A percentile compares a stretch with the other conserved stretches of the same genome.
Conservation (phyloP, 2,329 filamentous ascomycete species). For the Magnaporthales sp. region DNA sequence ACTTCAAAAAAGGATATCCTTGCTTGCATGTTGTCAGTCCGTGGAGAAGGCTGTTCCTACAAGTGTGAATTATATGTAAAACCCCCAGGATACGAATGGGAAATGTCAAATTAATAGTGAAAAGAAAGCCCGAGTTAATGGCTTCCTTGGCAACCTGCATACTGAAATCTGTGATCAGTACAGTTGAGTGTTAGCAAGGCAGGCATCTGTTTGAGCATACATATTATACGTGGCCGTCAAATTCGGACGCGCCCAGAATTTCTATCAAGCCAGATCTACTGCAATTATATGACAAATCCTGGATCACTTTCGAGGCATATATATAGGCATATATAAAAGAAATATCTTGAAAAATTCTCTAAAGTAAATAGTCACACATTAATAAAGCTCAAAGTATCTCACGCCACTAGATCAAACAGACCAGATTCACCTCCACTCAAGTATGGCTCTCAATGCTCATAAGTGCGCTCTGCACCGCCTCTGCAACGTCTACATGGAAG, state of each 20-base stretch:
- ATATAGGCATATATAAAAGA: not conserved
- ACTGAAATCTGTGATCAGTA: no score
- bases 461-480: constrained; percentile 29
- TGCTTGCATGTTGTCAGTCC: not conserved
- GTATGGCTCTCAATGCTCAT: constrained; percentile 4
- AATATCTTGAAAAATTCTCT: no score
- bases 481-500: constrained; percentile 36
- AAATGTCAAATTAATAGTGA: not conserved
- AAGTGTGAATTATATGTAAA: not conserved
- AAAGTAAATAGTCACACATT: not conserved
- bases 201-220: no score
- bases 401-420: not conserved
- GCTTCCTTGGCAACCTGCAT: not conserved
- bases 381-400: not conserved
- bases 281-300: not conserved
- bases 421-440: not conserved
- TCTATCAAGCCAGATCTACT: not conserved
- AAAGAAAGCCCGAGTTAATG: not conserved
- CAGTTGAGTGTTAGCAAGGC: no score
- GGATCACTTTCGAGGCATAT: not conserved
- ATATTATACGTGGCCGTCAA: no score
- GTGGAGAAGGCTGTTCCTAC: not conserved
- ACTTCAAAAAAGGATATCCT: not conserved
- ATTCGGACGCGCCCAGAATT: not conserved
- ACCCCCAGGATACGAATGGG: not conserved